These are phyloP conservation scores for Thermochaetoides thermophila DNA, from an alignment of 495 filamentous ascomycete genomes.

Conservation along the genomic window DNA sequence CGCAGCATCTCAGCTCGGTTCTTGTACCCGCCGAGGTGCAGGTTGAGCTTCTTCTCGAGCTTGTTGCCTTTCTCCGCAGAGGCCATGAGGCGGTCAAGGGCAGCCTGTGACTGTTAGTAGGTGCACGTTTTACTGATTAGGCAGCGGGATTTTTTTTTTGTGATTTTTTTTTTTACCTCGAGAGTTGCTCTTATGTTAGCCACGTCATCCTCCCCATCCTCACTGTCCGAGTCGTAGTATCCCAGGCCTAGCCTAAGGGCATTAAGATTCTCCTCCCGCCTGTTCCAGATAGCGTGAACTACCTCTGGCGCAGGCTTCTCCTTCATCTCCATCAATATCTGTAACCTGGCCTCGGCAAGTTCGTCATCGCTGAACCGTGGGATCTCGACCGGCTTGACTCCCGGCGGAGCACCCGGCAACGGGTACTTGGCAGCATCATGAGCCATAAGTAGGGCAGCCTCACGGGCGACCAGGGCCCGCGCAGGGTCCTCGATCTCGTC, in stretches of 20 bases:
- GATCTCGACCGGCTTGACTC: constrained; percentile 43
- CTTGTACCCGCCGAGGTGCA: constrained; percentile 83
- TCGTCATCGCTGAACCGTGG: constrained; percentile 54
- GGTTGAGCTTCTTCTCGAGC: constrained; percentile 80
- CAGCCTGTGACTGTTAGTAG: constrained; percentile 45
- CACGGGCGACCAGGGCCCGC: constrained; percentile 48
- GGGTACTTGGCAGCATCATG: constrained; percentile 68
- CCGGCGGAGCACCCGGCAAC: constrained; percentile 42
- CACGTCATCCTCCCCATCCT: constrained; percentile 50
- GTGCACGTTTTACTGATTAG: too few relatives aligned
- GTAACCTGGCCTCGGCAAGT: constrained; percentile 57
- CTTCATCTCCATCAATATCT: constrained; percentile 59
- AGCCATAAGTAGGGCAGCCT: constrained; percentile 64
- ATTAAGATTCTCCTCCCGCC: constrained; percentile 42
- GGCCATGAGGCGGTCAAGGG: constrained; percentile 53
- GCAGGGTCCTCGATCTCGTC: constrained; percentile 20
- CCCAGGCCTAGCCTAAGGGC: constrained; percentile 56
- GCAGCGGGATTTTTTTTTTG: too few relatives aligned
- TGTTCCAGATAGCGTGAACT: constrained; percentile 55
- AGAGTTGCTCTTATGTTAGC: constrained; percentile 48
- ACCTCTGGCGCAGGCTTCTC: constrained; percentile 40
- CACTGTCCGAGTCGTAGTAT: constrained; percentile 58
- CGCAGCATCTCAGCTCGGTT: constrained; percentile 69
- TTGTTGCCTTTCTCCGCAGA: constrained; percentile 70
- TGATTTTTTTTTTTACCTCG: constrained; percentile 34